phyloP scores from a whole-genome alignment of 192 early-diverging fungal species.

The Backusella tarrabulga region DNA sequence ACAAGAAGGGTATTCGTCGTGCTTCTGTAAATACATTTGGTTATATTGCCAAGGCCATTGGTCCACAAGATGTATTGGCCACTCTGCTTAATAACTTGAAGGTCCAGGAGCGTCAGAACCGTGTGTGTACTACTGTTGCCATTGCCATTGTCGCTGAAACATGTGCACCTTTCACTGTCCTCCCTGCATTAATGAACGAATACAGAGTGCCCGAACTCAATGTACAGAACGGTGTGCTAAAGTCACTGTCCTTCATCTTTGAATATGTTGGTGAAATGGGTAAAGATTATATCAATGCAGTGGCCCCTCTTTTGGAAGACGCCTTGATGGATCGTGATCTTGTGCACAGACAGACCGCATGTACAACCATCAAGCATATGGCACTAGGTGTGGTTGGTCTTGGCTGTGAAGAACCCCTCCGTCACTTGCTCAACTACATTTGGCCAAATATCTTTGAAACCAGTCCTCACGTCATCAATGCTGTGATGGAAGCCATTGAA shows the following conservation, averaged over 20 bases:
- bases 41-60: constrained; percentile 98
- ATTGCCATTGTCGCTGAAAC: constrained; percentile 88
- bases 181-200: constrained; percentile 99
- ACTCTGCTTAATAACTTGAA: constrained; percentile 97
- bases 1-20: constrained; percentile 92
- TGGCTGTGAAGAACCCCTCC: constrained; percentile 90
- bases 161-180: constrained; percentile 95
- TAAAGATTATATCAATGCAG: constrained; percentile 97
- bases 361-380: constrained; percentile 94
- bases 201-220: constrained; percentile 99
- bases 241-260: constrained; percentile 93
- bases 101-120: constrained; percentile 98
- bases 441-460: constrained; percentile 99
- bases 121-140: constrained; percentile 98
- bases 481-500: constrained; percentile 97
- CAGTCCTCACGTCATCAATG: constrained; percentile 95
- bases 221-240: constrained; percentile 99
- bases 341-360: constrained; percentile 97
- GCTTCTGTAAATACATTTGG: constrained; percentile 99
- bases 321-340: constrained; percentile 97
- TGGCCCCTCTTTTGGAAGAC: constrained; percentile 93
- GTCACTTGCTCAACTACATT: constrained; percentile 92
- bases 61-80: constrained; percentile 98
- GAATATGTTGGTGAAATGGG: constrained; percentile 99
- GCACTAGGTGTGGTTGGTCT: constrained; percentile 90